Evolutionary conservation across 2,329 filamentous ascomycete species (phyloP), one percentile per base, ranked within the genome.

Genomic region (Colletotrichum filicis): DNA sequence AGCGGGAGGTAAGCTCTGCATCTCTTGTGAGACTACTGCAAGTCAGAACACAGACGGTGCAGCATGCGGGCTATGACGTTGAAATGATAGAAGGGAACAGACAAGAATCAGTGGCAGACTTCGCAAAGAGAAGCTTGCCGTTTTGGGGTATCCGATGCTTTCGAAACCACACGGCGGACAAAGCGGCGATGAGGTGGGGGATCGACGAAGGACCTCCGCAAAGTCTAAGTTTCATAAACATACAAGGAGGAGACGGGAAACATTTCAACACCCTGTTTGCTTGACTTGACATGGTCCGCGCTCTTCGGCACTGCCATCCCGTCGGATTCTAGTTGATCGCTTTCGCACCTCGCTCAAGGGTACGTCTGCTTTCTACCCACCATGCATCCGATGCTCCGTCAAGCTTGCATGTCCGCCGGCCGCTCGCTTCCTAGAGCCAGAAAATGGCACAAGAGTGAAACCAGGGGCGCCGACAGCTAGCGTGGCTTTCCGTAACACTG

Each of bases 61-160:
- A 57, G 46, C 32, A 32, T 24, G 30, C 14, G n/a, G 49, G 46
- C 14, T n/a, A 62, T 63, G 63, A 57, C 57, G 26, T 49, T 22
- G 30, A 28, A 62, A 32, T 61, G n/a, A 61, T 19, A 5, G 6
- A 2, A 5, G n/a, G 30, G 16, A 3, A 24, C 19, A 16, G 3
- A 16, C 7, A 46, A n/a, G 42, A 49, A 49, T 22, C 19, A 19
- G 42, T 19, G 42, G 8, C n/a, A 49, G 42, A 22, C 19, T 49
- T 49, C 42, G 42, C 42, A 49, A n/a, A 22, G 28, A 32, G 26
- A 5, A 35, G 5, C 4, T 71, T 60, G 19, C 63, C 46, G 1
- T 14, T 71, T 62, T 0, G 19, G 56, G 64, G 32, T 57, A 22
- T 56, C 37, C 52, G 68, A 71, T 68, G 58, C 58, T 71, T 37